Evolutionary conservation across 1,139 yeast genomes (phyloP), one percentile per base, ranked within the genome.

Genomic region (Taphrina communis): DNA sequence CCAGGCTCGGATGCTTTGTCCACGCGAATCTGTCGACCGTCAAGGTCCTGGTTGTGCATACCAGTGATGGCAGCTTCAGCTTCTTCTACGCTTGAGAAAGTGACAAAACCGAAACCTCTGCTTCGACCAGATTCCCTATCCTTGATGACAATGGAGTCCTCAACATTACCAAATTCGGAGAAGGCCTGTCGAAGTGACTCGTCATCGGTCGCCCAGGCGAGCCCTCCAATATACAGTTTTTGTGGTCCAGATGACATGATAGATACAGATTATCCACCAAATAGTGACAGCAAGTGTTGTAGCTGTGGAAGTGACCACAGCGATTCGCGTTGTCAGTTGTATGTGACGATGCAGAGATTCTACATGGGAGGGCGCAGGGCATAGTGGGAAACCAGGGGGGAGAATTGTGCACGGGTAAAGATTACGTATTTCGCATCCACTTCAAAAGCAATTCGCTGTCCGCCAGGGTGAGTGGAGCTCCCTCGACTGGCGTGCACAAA

Each of bases 171-270:
- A 42, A 65, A 65, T 21, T 65, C 68, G 11, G 44, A 36, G 52
- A 65, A 65, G 0, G 63, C 63, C 41, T 48, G 48, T 19, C 68
- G 68, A 14, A 65, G 57, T 19, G 60, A 52, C 17, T 57, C 68
- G 35, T 65, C 68, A 41, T 65, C 68, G 9, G 68, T 65, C 31
- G 63, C 68, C 68, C 68, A 65, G 14, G 68, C 68, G 53, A 65
- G 63, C 14, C 68, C 68, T 17, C 68, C 68, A 51, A 65, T 48
- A 44, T 57, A 65, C 9, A 65, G 63, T 51, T 65, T 65, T 42
- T 57, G 63, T 25, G 68, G 62, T 44, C 62, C 62, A 36, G 62
- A 53, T 9, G 58, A 53, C 58, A 53, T 53, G 51, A n/a, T 46
- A n/a, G 25, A n/a, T 46, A n/a, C 21, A 50, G 1, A 50, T 7